Evolutionary conservation across 345 rosid species (phyloP).

Genomic region (Theobroma cacao): DNA sequence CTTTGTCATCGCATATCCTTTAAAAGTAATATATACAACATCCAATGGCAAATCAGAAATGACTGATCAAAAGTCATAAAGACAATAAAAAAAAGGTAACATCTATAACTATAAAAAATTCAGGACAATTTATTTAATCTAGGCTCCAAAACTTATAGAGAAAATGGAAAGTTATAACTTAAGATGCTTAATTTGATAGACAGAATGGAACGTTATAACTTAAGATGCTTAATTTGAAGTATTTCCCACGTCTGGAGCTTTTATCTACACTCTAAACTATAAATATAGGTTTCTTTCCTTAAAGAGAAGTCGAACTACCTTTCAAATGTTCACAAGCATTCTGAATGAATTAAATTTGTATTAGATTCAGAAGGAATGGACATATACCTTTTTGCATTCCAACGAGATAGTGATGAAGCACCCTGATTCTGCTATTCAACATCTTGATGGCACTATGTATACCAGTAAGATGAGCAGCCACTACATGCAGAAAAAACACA

Average conservation of each 20-base stretch:
- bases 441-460: conserved; percentile 98
- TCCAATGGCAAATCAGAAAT: not conserved
- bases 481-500: conserved; percentile 37
- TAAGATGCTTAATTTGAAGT: not conserved
- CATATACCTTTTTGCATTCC: conserved; percentile 87
- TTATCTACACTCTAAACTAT: not conserved
- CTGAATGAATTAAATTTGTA: not conserved
- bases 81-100: not conserved
- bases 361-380: not conserved
- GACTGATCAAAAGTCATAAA: conserved; percentile 4
- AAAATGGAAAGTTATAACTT: not conserved
- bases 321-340: not conserved
- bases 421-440: conserved; percentile 90
- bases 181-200: too few relatives aligned
- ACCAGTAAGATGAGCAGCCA: conserved; percentile 98
- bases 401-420: conserved; percentile 84
- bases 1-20: not conserved
- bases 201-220: not conserved
- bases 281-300: not conserved
- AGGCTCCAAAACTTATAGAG: not conserved
- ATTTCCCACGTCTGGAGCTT: not conserved
- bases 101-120: not conserved
- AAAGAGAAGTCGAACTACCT: not conserved
- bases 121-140: not conserved
- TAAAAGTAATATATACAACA: not conserved